Conservation (phyloP, 139 green algal species). For the Picochlorum sp. region DNA sequence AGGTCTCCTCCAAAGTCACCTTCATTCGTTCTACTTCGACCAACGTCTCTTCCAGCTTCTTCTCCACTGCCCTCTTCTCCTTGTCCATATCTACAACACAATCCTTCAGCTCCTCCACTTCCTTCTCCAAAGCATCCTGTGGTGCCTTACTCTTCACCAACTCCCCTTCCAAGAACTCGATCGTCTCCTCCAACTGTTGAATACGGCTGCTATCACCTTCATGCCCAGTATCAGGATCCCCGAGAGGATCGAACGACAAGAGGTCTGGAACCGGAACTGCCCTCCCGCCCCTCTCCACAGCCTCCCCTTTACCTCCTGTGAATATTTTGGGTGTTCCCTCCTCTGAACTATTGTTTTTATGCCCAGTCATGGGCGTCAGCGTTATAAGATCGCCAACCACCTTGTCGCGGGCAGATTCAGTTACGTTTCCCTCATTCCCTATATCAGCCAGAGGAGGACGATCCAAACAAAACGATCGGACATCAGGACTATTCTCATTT, state of each 20-base stretch:
- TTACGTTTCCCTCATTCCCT: background rate
- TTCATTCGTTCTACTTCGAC: background rate
- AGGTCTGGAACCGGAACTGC: background rate
- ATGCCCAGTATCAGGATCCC: background rate
- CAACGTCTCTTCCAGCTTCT: background rate
- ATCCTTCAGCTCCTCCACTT: background rate
- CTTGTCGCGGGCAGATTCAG: background rate
- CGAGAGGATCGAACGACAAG: background rate
- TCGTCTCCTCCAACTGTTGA: background rate
- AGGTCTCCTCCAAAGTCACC: background rate
- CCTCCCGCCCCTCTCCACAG: too few species aligned
- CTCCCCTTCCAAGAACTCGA: conserved; percentile 1
- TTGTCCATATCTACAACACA: background rate
- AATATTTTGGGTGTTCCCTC: background rate
- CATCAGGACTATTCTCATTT: background rate
- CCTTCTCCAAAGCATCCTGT: background rate
- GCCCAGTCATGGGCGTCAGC: background rate
- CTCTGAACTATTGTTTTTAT: background rate
- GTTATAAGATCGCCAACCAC: background rate
- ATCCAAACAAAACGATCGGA: background rate
- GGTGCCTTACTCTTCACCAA: background rate
- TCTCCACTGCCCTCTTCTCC: background rate
- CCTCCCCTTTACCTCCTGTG: too few species aligned
- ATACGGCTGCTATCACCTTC: background rate
- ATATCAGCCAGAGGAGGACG: background rate